These are phyloP conservation scores for Trametopsis cervina DNA, from an alignment of 768 basidiomycete genomes.

Conservation along the genomic window DNA sequence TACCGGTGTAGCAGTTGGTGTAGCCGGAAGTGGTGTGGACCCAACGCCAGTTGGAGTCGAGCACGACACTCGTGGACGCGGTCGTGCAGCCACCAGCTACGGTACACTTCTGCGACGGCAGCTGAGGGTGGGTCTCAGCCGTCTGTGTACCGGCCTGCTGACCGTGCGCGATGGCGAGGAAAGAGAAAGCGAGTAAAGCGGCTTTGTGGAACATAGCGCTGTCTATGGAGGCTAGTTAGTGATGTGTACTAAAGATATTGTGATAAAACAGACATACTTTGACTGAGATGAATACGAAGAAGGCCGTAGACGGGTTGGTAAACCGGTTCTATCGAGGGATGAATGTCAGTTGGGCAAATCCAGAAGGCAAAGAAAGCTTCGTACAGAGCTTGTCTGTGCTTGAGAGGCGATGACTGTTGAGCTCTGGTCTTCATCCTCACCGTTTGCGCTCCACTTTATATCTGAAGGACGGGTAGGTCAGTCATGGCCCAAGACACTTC, in stretches of 20 bases:
- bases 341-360: no score
- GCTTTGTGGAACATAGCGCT: slow-evolving; percentile 28
- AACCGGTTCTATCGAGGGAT: background rate
- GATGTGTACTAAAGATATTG: no score
- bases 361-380: no score
- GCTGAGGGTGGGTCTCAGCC: slow-evolving; percentile 41
- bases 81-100: slow-evolving; percentile 35
- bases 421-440: background rate
- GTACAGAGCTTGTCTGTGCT: no score
- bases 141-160: slow-evolving; percentile 45
- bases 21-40: slow-evolving; percentile 24
- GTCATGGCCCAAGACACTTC: background rate
- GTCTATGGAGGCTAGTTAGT: no score
- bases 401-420: slow-evolving; percentile 1
- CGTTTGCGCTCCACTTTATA: background rate
- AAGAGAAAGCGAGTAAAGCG: slow-evolving; percentile 23
- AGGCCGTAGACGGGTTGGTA: background rate
- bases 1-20: slow-evolving; percentile 46
- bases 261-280: background rate
- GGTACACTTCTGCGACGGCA: slow-evolving; percentile 42
- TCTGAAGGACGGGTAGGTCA: background rate
- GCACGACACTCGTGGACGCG: slow-evolving; percentile 28
- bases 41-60: slow-evolving; percentile 54
- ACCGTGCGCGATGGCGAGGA: slow-evolving; percentile 34
- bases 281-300: background rate